These are phyloP conservation scores for Exophiala phaeomuriformis DNA, from an alignment of 2,329 filamentous ascomycete species.

Conservation along the genomic window DNA sequence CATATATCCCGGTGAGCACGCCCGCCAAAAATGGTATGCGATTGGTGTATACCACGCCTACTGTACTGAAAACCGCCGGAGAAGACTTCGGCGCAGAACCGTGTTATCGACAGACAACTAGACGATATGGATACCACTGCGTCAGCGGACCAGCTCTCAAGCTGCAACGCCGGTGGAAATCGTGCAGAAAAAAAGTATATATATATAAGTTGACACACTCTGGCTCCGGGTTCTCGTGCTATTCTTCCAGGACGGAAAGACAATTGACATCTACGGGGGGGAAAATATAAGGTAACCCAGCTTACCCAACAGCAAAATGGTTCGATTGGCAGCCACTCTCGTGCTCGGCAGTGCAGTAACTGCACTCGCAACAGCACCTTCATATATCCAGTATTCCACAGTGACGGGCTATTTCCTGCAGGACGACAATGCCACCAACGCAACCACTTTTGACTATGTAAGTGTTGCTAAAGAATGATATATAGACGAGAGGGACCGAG, in stretches of 20 bases:
- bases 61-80: no score
- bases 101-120: no score
- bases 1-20: no score
- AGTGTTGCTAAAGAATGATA: conserved; percentile 9
- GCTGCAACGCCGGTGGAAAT: no score
- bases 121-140: no score
- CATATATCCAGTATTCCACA: conserved; percentile 32
- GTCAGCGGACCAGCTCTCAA: no score
- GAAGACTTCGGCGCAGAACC: no score
- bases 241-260: not conserved
- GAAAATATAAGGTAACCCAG: not conserved
- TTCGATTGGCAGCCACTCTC: conserved; percentile 6
- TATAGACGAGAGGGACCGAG: not conserved
- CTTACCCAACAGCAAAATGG: conserved; percentile 4
- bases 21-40: no score
- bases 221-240: not conserved
- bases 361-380: not conserved
- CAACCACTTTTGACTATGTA: conserved; percentile 45
- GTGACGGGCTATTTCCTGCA: conserved; percentile 46
- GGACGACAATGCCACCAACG: conserved; percentile 44
- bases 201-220: no score
- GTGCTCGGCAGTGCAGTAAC: conserved; percentile 5
- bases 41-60: no score
- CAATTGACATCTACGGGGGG: no score
- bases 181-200: no score